Evolutionary conservation across 208 protist species (phyloP).

Genomic region (Leishmania arabica): DNA sequence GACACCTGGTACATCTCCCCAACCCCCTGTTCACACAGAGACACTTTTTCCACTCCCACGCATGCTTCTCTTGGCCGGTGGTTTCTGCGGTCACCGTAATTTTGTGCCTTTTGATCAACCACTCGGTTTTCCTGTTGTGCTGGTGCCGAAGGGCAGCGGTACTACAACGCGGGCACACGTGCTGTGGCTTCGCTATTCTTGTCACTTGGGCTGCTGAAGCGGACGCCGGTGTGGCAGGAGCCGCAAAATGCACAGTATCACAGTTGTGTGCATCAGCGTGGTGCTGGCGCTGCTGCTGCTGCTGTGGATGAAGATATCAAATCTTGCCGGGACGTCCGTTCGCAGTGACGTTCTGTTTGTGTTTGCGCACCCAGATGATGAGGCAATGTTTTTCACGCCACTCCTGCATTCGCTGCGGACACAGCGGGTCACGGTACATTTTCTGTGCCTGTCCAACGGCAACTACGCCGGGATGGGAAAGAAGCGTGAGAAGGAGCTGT

Average conservation of each 20-base stretch:
- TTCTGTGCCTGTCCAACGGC: constrained; percentile 96
- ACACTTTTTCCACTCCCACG: neutral
- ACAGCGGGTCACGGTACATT: constrained; percentile 52
- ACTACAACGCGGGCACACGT: neutral
- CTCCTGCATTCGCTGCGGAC: constrained; percentile 53
- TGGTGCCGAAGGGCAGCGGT: neutral
- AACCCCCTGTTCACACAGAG: neutral
- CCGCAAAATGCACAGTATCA: neutral
- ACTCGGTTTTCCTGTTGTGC: neutral
- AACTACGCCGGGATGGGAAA: constrained; percentile 80
- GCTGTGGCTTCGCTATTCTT: neutral
- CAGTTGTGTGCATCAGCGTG: constrained; percentile 2
- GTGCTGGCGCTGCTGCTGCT: constrained; percentile 34
- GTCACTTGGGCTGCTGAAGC: neutral
- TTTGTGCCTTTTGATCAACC: neutral
- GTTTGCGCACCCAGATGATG: constrained; percentile 93
- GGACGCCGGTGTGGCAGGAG: neutral
- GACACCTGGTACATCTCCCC: neutral
- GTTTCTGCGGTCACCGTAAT: neutral
- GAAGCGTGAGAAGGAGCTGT: constrained; percentile 86
- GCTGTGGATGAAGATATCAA: constrained; percentile 50
- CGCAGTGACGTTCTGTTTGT: constrained; percentile 88
- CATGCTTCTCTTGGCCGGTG: neutral
- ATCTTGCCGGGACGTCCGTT: constrained; percentile 24
- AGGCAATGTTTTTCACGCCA: constrained; percentile 93